A percentile compares a stretch with the other conserved stretches of the same genome.
phyloP scores from a whole-genome alignment of 257 asterid species.

The Solanum corneliomulleri region DNA sequence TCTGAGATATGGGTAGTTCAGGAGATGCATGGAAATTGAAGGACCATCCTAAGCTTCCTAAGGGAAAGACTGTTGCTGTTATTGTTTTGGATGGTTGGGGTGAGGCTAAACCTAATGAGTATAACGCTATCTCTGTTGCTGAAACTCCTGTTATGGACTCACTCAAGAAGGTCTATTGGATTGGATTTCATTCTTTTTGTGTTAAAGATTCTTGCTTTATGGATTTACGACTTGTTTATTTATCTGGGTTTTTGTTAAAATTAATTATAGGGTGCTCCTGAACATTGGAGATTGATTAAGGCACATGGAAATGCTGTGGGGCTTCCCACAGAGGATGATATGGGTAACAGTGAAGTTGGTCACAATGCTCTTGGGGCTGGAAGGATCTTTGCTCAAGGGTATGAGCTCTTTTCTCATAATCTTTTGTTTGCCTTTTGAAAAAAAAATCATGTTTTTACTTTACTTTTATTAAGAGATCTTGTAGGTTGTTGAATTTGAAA shows the following conservation, averaged over 20 bases:
- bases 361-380: slow-evolving; percentile 99
- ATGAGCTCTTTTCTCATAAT: slow-evolving; percentile 1
- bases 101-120: slow-evolving; percentile 70
- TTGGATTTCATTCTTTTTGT: neutral
- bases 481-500: neutral
- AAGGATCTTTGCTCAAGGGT: slow-evolving; percentile 96
- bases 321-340: slow-evolving; percentile 91
- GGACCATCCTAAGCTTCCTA: slow-evolving; percentile 82
- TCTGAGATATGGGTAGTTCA: slow-evolving; percentile 57
- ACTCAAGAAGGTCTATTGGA: slow-evolving; percentile 48
- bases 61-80: slow-evolving; percentile 72
- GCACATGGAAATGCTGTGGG: slow-evolving; percentile 97
- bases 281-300: slow-evolving; percentile 85
- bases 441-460: neutral
- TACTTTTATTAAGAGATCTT: neutral
- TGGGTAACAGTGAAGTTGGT: slow-evolving; percentile 99
- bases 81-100: slow-evolving; percentile 99
- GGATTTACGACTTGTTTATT: neutral
- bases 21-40: slow-evolving; percentile 77
- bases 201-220: neutral
- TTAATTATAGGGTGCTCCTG: slow-evolving; percentile 73
- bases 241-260: neutral
- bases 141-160: slow-evolving; percentile 98
- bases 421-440: neutral
- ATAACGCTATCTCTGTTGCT: slow-evolving; percentile 86